Base-by-base conservation (phyloP, 352 stramenopile genomes). In the Pythium grandisporangium region DNA sequence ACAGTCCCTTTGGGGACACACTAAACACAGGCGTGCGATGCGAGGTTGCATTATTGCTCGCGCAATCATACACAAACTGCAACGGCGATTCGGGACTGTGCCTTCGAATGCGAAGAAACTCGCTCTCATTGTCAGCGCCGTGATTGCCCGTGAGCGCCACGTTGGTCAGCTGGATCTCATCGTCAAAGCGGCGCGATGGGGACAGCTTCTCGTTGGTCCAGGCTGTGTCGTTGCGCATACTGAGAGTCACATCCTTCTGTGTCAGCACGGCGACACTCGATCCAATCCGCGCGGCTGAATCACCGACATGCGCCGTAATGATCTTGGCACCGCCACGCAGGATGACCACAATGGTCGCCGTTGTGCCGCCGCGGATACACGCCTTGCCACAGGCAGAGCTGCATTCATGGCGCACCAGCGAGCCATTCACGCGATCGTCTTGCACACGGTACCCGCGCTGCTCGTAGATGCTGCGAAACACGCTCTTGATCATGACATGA, bases 31-130 rank as follows among this genome's bases (percentile, higher is more conserved):
- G 47, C 20, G 53, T 37, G 6, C 66, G 61, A 23, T 27, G 40
- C 12, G 48, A 23, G 3, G 35, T 17, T 14, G 30, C 6, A 19
- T 54, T 55, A 14, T 48, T 56, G 20, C 66, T 68, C n/a, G n/a
- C n/a, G n/a, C n/a, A n/a, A 59, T 96, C 85, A 64, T 95, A 95
- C 26, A 96, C 63, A 37, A 96, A 94, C 27, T 75, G 62, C 20
- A 96, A 63, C 21, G 70, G 51, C 3, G 30, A 19, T 1, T 65
- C 39, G 2, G 49, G 61, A 47, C 53, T 61, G 3, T 72, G 53
- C 6, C 56, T 61, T 4, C 77, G 49, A 5, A 87, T 67, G 8
- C 77, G 65, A 5, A 75, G 37, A 43, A 87, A 96, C 53, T 96
- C 85, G 26, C 56, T 53, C 23, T 70, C 42, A 40, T 58, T 78